phyloP scores from a whole-genome alignment of 2,329 filamentous ascomycete species.

The Arthrinium phaeospermum region DNA sequence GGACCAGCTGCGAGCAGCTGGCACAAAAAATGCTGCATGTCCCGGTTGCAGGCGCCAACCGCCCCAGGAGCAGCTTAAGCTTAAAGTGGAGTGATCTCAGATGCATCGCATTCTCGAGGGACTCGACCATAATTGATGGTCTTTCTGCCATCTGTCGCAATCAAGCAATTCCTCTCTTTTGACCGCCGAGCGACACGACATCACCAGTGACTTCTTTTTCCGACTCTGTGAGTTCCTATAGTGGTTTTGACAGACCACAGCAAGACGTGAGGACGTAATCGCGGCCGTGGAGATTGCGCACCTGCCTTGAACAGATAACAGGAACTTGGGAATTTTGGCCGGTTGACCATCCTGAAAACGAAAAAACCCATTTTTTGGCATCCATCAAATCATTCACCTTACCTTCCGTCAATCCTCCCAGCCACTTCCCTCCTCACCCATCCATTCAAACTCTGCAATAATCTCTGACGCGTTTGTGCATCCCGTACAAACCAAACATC shows the following conservation, averaged over 20 bases:
- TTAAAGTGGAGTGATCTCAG: conserved; percentile 9
- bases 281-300: not conserved
- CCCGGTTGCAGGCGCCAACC: not conserved
- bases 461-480: conserved; percentile 5
- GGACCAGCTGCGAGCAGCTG: not conserved
- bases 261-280: conserved; percentile 1
- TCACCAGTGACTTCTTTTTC: not conserved
- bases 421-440: conserved; percentile 12
- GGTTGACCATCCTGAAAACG: conserved; percentile 13
- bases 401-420: not conserved
- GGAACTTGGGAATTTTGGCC: not conserved
- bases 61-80: not conserved
- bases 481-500: conserved; percentile 5
- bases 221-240: conserved; percentile 14
- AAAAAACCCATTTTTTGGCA: conserved; percentile 14
- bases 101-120: conserved; percentile 13
- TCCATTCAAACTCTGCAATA: conserved; percentile 12
- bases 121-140: conserved; percentile 7
- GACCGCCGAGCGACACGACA: not conserved
- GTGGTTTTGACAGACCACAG: not conserved
- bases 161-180: not conserved
- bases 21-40: not conserved
- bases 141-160: conserved; percentile 3
- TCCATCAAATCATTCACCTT: conserved; percentile 14
- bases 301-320: conserved; percentile 13